Conservation (phyloP, 2,329 filamentous ascomycete genomes). For the Fusarium coicis region DNA sequence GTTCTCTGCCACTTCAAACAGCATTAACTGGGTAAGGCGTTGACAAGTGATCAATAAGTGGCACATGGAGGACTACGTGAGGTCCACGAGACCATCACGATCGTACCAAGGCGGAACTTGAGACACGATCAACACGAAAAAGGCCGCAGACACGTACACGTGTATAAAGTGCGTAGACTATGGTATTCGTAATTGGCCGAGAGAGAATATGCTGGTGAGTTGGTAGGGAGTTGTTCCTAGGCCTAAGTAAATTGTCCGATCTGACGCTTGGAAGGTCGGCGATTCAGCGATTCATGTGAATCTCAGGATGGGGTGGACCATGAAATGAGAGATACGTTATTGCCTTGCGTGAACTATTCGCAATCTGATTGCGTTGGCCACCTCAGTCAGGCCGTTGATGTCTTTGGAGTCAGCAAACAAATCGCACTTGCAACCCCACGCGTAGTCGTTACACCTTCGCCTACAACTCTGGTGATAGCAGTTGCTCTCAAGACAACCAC, state of each 20-base stretch:
- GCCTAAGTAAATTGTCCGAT: neutral
- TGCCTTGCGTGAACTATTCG: neutral
- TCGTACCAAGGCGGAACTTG: conserved; percentile 19
- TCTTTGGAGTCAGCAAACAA: neutral
- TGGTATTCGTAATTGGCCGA: neutral
- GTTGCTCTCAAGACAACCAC: neutral
- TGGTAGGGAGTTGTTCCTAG: neutral
- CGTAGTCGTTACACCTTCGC: neutral
- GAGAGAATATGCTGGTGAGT: neutral
- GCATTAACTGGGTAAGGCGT: neutral
- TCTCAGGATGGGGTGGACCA: neutral
- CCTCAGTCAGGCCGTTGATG: neutral
- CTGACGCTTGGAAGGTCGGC: neutral
- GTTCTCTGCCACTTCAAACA: neutral
- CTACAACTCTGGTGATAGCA: neutral
- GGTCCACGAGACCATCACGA: conserved; percentile 34
- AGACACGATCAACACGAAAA: conserved; percentile 25
- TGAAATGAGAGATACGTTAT: neutral
- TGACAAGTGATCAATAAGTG: conserved; percentile 29
- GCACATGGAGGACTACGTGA: conserved; percentile 30
- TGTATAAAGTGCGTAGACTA: conserved; percentile 14
- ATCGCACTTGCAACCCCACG: neutral
- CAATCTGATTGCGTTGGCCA: neutral
- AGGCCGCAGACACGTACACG: conserved; percentile 20
- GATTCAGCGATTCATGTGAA: neutral